Percentiles rank a stretch among this genome's conserved stretches.
These are phyloP conservation scores for Cadophora sp. DNA, from an alignment of 2,329 filamentous ascomycete species.

Conservation along the genomic window DNA sequence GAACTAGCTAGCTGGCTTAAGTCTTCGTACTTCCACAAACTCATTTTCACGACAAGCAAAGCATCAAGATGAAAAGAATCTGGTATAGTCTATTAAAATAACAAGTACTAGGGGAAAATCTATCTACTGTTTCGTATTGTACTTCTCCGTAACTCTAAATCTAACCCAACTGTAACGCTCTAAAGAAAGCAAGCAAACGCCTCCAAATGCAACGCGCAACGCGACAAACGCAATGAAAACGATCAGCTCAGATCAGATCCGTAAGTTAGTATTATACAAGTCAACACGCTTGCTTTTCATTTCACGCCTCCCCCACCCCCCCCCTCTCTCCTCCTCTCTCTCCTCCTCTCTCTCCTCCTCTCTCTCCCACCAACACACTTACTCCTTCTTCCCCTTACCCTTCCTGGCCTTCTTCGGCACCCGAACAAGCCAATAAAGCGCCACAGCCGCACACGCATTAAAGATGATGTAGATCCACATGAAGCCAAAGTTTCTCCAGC, in stretches of 20 bases:
- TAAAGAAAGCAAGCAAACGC: too few species aligned
- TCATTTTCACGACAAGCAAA: too few species aligned
- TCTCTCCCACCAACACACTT: not conserved
- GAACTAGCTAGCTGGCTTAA: too few species aligned
- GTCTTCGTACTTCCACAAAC: too few species aligned
- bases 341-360: not conserved
- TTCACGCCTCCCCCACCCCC: too few species aligned
- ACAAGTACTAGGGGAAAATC: too few species aligned
- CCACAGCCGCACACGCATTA: constrained; percentile 58
- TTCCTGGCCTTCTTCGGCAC: constrained; percentile 48
- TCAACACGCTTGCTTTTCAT: not conserved
- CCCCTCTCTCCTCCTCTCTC: not conserved
- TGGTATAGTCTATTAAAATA: too few species aligned
- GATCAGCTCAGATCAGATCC: not conserved
- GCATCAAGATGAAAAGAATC: too few species aligned
- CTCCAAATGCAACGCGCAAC: not conserved
- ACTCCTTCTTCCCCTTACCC: constrained; percentile 22
- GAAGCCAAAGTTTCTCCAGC: constrained; percentile 74
- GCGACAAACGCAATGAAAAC: not conserved
- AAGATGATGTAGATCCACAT: constrained; percentile 54
- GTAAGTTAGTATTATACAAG: not conserved
- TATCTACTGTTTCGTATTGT: too few species aligned
- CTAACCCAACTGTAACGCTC: too few species aligned
- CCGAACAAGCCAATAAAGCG: constrained; percentile 58
- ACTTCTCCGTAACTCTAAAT: too few species aligned